Conservation (phyloP, 148 eudicot species). For the Nyssa sinensis region DNA sequence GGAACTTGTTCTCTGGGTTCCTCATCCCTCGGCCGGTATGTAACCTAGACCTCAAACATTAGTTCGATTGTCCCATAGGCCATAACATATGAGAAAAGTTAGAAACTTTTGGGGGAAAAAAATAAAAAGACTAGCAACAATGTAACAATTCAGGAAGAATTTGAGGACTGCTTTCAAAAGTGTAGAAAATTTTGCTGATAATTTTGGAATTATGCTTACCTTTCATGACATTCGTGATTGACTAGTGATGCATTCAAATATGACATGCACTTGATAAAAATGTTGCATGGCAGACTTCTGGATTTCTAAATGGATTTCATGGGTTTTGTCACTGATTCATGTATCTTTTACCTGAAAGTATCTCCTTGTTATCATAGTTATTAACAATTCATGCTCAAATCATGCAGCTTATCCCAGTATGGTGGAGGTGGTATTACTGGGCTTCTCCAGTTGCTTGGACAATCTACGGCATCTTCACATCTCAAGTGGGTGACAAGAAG, state of each 20-base stretch:
- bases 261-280: not conserved
- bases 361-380: not conserved
- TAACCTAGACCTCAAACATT: not conserved
- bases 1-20: constrained; percentile 43
- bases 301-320: no score
- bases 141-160: no score
- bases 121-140: not conserved
- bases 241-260: not conserved
- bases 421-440: constrained; percentile 58
- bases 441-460: constrained; percentile 46
- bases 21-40: constrained; percentile 36
- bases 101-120: not conserved
- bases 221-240: not conserved
- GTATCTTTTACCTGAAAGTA: no score
- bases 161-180: no score
- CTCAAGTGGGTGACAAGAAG: constrained; percentile 32
- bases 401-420: constrained; percentile 35
- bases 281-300: no score
- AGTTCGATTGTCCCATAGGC: no score
- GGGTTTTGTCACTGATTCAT: no score
- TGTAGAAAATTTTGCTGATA: no score
- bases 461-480: constrained; percentile 34
- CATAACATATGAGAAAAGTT: not conserved
- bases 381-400: not conserved
- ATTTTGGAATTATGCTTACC: not conserved